Conservation (phyloP, 2,329 filamentous ascomycete species). For the Penicillium sp. region DNA sequence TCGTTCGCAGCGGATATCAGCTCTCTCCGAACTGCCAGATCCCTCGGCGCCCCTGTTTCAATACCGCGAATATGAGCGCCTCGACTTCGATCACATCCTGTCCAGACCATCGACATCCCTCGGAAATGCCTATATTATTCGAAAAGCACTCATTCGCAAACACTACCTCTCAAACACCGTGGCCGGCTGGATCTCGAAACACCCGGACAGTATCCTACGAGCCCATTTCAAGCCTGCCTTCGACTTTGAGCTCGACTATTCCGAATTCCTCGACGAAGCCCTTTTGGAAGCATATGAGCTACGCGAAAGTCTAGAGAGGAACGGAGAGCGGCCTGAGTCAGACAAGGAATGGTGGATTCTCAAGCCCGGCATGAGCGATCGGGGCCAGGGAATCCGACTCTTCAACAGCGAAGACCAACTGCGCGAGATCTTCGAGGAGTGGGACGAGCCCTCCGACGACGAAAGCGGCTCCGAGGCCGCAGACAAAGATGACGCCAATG, state of each 20-base stretch:
- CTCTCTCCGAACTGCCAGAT: slow-evolving; percentile 49
- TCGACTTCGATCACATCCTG: slow-evolving; percentile 77
- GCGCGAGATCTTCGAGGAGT: slow-evolving; percentile 83
- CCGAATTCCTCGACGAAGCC: slow-evolving; percentile 93
- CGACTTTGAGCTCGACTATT: slow-evolving; percentile 92
- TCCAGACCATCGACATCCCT: slow-evolving; percentile 61
- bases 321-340: slow-evolving; percentile 61
- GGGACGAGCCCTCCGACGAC: slow-evolving; percentile 68
- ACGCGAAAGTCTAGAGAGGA: slow-evolving; percentile 70
- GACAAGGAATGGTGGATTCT: slow-evolving; percentile 91
- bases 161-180: slow-evolving; percentile 86
- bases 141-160: slow-evolving; percentile 94
- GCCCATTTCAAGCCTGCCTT: slow-evolving; percentile 73
- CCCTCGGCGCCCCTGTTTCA: slow-evolving; percentile 61
- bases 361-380: slow-evolving; percentile 96
- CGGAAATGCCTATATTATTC: slow-evolving; percentile 88
- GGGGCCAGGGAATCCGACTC: slow-evolving; percentile 85
- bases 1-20: slow-evolving; percentile 56
- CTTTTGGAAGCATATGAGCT: slow-evolving; percentile 87
- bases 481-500: slow-evolving; percentile 31
- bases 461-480: slow-evolving; percentile 43
- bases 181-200: slow-evolving; percentile 79
- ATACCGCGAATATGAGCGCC: slow-evolving; percentile 78
- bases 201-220: slow-evolving; percentile 67
- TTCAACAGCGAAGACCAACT: slow-evolving; percentile 83